Evolutionary conservation across 2,329 filamentous ascomycete genomes (phyloP).

Genomic region (Stylonectria norvegica): DNA sequence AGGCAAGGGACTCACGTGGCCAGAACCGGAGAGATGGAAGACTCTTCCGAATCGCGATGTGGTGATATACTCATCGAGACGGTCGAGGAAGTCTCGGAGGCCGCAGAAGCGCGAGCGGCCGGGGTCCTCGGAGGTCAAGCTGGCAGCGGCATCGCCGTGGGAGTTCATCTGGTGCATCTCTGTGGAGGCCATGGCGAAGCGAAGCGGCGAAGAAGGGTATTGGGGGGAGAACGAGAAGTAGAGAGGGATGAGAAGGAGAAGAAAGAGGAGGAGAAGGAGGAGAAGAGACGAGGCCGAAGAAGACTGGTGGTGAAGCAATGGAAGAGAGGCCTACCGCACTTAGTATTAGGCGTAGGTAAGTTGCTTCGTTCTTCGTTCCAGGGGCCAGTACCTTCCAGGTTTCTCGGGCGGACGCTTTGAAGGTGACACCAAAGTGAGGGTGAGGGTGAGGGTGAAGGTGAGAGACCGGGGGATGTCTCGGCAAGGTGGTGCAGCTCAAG

Average conservation of each 20-base stretch:
- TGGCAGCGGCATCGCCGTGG: slow-evolving; percentile 1
- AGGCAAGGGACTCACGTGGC: slow-evolving; percentile 53
- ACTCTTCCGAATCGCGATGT: slow-evolving; percentile 52
- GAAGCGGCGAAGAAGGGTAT: background rate
- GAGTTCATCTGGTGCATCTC: slow-evolving; percentile 10
- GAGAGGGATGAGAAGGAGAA: background rate
- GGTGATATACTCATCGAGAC: slow-evolving; percentile 35
- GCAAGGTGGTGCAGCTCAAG: no score
- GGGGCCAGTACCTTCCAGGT: no score
- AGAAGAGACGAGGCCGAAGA: no score
- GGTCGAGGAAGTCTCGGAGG: slow-evolving; percentile 35
- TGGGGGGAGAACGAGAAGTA: background rate
- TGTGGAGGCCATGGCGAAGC: slow-evolving; percentile 12
- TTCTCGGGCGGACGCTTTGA: no score
- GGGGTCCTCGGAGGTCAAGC: background rate
- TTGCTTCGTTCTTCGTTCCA: no score
- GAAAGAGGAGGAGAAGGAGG: background rate
- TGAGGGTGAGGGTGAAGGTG: no score
- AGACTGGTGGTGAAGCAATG: background rate
- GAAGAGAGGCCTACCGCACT: background rate
- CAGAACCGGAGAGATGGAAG: slow-evolving; percentile 65
- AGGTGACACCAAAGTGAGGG: no score
- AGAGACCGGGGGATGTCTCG: no score
- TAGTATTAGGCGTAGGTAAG: no score
- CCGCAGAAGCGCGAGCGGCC: slow-evolving; percentile 30